Percentiles rank a stretch among this genome's conserved stretches.
These are phyloP conservation scores for Penicillium atrosanguineum DNA, from an alignment of 495 filamentous ascomycete genomes.

Conservation along the genomic window DNA sequence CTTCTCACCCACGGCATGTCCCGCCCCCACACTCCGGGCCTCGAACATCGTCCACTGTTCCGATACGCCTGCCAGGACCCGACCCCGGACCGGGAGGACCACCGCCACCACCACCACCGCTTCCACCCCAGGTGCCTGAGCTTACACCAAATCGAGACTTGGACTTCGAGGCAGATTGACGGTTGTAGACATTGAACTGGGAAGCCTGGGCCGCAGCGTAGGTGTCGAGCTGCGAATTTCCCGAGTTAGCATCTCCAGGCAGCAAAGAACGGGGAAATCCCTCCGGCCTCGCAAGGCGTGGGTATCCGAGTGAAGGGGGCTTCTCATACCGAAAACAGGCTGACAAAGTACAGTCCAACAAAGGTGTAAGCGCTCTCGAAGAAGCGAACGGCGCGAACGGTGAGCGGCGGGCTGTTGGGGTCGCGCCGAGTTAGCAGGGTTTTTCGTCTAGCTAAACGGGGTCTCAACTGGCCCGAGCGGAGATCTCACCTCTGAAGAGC, in stretches of 20 bases:
- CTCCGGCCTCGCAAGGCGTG: neutral
- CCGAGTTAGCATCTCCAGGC: conserved; percentile 16
- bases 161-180: conserved; percentile 18
- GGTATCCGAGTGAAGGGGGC: neutral
- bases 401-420: conserved; percentile 39
- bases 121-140: conserved; percentile 28
- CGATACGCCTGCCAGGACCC: conserved; percentile 32
- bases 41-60: conserved; percentile 42
- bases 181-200: conserved; percentile 53
- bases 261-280: neutral
- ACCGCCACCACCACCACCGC: conserved; percentile 29
- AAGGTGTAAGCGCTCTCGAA: conserved; percentile 45
- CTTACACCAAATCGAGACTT: conserved; percentile 26
- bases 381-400: conserved; percentile 44
- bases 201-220: conserved; percentile 63
- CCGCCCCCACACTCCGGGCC: conserved; percentile 36
- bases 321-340: conserved; percentile 39
- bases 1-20: neutral
- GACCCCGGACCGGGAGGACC: conserved; percentile 25
- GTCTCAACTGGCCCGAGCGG: conserved; percentile 2
- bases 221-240: conserved; percentile 54
- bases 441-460: neutral
- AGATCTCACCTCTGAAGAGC: conserved; percentile 30
- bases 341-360: conserved; percentile 42
- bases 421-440: conserved; percentile 25